A percentile compares a stretch with the other conserved stretches of the same genome.
Conservation (phyloP, 306 rosid genomes). For the Begonia peltatifolia region DNA sequence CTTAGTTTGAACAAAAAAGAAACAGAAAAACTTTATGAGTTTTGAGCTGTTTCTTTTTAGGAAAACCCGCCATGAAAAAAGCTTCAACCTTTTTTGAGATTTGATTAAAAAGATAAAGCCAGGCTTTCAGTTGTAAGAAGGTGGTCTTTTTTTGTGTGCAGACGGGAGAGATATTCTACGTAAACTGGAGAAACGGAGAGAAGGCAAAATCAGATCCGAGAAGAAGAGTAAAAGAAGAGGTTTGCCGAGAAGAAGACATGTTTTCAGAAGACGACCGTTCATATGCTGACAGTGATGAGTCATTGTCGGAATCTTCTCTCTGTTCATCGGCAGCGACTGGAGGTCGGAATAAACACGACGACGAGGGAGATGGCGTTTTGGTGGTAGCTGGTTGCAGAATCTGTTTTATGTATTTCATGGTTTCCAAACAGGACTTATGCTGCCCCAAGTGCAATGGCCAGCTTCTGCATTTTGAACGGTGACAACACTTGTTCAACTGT, state of each 20-base stretch:
- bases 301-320: constrained; percentile 54
- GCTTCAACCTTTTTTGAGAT: neutral
- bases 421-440: constrained; percentile 66
- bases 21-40: no score
- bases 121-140: neutral
- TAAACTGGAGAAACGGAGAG: constrained; percentile 93
- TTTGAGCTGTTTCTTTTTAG: no score
- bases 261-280: constrained; percentile 54
- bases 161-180: constrained; percentile 93
- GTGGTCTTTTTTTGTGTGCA: constrained; percentile 8
- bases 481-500: constrained; percentile 40
- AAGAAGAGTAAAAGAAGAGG: constrained; percentile 13
- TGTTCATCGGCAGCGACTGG: constrained; percentile 4
- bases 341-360: constrained; percentile 9
- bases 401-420: constrained; percentile 95
- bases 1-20: no score
- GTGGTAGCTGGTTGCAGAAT: constrained; percentile 95
- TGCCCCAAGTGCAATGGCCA: constrained; percentile 86
- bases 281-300: constrained; percentile 59
- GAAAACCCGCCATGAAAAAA: no score
- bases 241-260: constrained; percentile 20
- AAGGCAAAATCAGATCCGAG: constrained; percentile 89
- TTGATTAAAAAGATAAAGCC: neutral
- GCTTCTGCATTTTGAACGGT: constrained; percentile 91
- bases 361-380: constrained; percentile 41